Conservation (phyloP, 2,329 filamentous ascomycete species). For the Fusarium sp. region DNA sequence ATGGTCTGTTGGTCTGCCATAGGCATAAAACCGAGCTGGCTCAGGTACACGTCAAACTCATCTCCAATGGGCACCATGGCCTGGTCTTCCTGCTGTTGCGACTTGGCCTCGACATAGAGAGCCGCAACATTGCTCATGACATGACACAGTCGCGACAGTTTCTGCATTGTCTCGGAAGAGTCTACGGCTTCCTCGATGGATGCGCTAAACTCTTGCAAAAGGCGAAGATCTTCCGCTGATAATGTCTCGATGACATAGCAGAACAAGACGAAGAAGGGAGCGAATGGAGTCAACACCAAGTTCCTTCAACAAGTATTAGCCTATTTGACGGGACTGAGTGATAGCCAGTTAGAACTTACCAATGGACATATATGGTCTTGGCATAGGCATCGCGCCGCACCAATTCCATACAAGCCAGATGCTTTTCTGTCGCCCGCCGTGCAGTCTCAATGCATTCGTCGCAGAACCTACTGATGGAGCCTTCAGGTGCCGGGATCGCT, state of each 20-base stretch:
- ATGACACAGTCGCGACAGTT: slow-evolving; percentile 74
- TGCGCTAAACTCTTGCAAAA: slow-evolving; percentile 70
- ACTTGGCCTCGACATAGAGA: slow-evolving; percentile 74
- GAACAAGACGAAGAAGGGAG: slow-evolving; percentile 73
- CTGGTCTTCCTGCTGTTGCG: slow-evolving; percentile 62
- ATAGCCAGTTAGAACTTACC: slow-evolving; percentile 55
- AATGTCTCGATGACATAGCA: slow-evolving; percentile 71
- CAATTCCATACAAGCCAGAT: slow-evolving; percentile 62
- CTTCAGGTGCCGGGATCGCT: slow-evolving; percentile 64
- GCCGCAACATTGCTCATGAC: slow-evolving; percentile 74
- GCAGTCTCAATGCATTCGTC: slow-evolving; percentile 66
- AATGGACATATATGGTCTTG: slow-evolving; percentile 67
- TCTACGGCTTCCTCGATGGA: slow-evolving; percentile 68
- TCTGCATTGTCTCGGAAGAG: slow-evolving; percentile 72
- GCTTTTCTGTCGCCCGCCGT: slow-evolving; percentile 63
- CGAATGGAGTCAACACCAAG: slow-evolving; percentile 71
- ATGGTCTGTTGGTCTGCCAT: slow-evolving; percentile 52
- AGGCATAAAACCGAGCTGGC: slow-evolving; percentile 74
- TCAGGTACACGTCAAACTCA: slow-evolving; percentile 77
- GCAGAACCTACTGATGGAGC: slow-evolving; percentile 62
- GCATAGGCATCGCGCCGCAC: slow-evolving; percentile 59
- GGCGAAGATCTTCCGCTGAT: slow-evolving; percentile 66
- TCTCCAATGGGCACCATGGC: slow-evolving; percentile 67
- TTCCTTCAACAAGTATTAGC: slow-evolving; percentile 58
- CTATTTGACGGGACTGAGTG: background rate